These are phyloP conservation scores for Penicillium maclennaniae DNA, from an alignment of 495 filamentous ascomycete genomes.

Conservation along the genomic window DNA sequence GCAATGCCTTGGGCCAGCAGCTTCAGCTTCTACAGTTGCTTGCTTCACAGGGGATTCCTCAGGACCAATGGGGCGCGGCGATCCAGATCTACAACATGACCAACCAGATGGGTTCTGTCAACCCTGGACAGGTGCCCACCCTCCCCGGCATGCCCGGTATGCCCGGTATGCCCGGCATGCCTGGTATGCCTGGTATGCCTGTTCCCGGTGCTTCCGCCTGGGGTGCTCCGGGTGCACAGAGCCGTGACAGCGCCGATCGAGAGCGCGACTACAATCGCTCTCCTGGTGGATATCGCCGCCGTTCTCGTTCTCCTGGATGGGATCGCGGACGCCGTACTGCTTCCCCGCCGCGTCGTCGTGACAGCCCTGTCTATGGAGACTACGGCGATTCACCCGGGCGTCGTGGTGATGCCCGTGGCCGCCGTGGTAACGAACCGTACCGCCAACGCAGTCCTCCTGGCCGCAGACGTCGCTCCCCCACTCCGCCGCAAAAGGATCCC, in stretches of 20 bases:
- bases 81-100: slow-evolving; percentile 46
- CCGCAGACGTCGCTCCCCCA: slow-evolving; percentile 60
- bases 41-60: slow-evolving; percentile 54
- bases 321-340: slow-evolving; percentile 57
- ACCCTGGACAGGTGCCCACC: slow-evolving; percentile 26
- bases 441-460: slow-evolving; percentile 76
- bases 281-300: slow-evolving; percentile 58
- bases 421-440: slow-evolving; percentile 57
- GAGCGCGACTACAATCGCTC: slow-evolving; percentile 54
- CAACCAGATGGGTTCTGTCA: slow-evolving; percentile 31
- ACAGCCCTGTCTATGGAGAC: slow-evolving; percentile 70
- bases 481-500: slow-evolving; percentile 51
- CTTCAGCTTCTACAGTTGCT: slow-evolving; percentile 58
- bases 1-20: slow-evolving; percentile 55
- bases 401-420: slow-evolving; percentile 54
- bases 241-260: slow-evolving; percentile 62
- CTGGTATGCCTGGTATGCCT: slow-evolving; percentile 15
- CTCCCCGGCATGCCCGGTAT: slow-evolving; percentile 24
- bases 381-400: slow-evolving; percentile 60
- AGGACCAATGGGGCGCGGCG: slow-evolving; percentile 57
- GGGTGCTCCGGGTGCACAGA: slow-evolving; percentile 38
- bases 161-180: slow-evolving; percentile 25
- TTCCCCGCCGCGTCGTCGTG: slow-evolving; percentile 56
- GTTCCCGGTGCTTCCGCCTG: slow-evolving; percentile 30
- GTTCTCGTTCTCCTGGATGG: slow-evolving; percentile 73